phyloP scores from a whole-genome alignment of 2,329 filamentous ascomycete species.

The Aspergillus melleus region DNA sequence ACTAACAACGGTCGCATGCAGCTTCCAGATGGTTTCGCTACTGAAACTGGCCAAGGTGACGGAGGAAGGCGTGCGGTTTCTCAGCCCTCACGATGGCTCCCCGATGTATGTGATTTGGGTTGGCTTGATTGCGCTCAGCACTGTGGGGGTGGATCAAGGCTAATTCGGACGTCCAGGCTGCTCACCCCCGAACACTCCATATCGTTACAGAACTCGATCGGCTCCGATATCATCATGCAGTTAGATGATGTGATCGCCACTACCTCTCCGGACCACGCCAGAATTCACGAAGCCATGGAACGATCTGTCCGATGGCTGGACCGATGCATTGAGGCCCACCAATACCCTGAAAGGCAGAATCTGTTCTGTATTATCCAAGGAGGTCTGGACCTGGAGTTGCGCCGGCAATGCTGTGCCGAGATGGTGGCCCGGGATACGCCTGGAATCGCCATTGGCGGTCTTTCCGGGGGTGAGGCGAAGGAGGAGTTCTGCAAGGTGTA shows the following conservation, averaged over 20 bases:
- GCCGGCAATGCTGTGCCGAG: conserved; percentile 75
- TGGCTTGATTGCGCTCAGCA: not conserved
- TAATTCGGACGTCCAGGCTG: conserved; percentile 53
- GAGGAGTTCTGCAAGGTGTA: conserved; percentile 83
- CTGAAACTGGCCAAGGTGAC: conserved; percentile 91
- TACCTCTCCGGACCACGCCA: conserved; percentile 81
- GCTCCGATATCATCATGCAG: conserved; percentile 99
- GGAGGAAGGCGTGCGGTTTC: conserved; percentile 90
- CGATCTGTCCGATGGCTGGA: conserved; percentile 95
- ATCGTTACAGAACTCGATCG: conserved; percentile 91
- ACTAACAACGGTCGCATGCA: conserved; percentile 36
- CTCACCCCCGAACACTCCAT: conserved; percentile 98
- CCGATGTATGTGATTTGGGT: conserved; percentile 64
- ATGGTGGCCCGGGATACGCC: conserved; percentile 93
- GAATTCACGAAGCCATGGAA: conserved; percentile 94
- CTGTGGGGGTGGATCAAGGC: not conserved
- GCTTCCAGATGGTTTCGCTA: conserved; percentile 98
- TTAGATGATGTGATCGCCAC: conserved; percentile 97
- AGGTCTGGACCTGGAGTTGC: conserved; percentile 83
- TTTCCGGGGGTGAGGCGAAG: conserved; percentile 95
- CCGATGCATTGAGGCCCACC: conserved; percentile 87
- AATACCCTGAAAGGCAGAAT: conserved; percentile 79
- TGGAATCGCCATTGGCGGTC: conserved; percentile 91
- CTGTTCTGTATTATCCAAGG: conserved; percentile 99
- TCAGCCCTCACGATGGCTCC: conserved; percentile 91